These are phyloP conservation scores for Pluteus cervinus DNA, from an alignment of 768 basidiomycete species.

Conservation along the genomic window DNA sequence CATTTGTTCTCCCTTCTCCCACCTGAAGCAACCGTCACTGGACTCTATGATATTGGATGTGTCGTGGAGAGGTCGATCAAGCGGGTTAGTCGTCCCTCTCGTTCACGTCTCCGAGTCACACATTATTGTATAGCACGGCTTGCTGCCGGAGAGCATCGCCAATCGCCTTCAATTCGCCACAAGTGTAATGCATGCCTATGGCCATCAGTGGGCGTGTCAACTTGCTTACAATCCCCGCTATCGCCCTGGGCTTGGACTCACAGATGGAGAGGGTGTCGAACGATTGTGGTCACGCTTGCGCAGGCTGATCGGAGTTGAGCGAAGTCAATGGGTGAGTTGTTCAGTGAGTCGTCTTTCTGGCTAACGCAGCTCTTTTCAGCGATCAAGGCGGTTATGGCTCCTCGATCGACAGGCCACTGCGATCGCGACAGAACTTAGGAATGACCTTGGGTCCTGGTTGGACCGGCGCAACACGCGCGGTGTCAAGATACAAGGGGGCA, in stretches of 20 bases:
- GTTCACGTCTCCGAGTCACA: no score
- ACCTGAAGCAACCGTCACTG: slow-evolving; percentile 5
- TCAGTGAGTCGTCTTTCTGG: neutral
- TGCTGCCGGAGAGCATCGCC: slow-evolving; percentile 12
- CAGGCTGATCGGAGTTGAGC: slow-evolving; percentile 26
- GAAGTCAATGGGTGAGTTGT: slow-evolving; percentile 24
- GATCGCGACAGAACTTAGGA: slow-evolving; percentile 17
- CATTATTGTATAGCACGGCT: no score
- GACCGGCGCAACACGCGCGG: slow-evolving; percentile 12
- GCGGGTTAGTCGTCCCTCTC: slow-evolving; percentile 15
- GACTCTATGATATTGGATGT: slow-evolving; percentile 25
- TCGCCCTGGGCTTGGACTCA: slow-evolving; percentile 20
- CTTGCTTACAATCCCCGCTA: slow-evolving; percentile 27
- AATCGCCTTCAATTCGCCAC: slow-evolving; percentile 17
- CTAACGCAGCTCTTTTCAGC: slow-evolving; percentile 6
- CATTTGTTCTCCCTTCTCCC: slow-evolving; percentile 22
- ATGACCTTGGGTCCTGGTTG: slow-evolving; percentile 29
- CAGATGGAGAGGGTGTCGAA: slow-evolving; percentile 30
- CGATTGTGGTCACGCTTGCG: slow-evolving; percentile 24
- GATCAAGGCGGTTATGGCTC: slow-evolving; percentile 22
- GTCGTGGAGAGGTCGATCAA: slow-evolving; percentile 13
- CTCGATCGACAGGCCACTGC: slow-evolving; percentile 23
- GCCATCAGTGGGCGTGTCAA: no score
- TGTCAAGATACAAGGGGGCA: slow-evolving; percentile 4
- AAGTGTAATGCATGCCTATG: slow-evolving; percentile 29